These are phyloP conservation scores for Pelargonium citronellum DNA, from an alignment of 441 rosid species.

Conservation along the genomic window DNA sequence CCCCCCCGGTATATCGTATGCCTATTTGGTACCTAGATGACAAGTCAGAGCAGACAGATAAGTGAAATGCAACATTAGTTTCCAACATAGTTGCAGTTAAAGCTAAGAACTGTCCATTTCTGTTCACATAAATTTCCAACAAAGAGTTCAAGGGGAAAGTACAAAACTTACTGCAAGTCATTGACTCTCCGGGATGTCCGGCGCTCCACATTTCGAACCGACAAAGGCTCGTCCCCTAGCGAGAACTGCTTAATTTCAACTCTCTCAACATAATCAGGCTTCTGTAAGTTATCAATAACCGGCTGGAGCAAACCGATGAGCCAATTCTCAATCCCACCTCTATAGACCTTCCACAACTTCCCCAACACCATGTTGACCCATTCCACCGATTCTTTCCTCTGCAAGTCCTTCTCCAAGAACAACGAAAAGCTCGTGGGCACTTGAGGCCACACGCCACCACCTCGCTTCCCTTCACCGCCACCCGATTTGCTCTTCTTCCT, in stretches of 20 bases:
- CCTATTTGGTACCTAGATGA: constrained; percentile 82
- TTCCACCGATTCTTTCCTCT: constrained; percentile 91
- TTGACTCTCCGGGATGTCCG: constrained; percentile 84
- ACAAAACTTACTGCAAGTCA: constrained; percentile 77
- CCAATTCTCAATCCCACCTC: constrained; percentile 89
- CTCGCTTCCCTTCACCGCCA: constrained; percentile 19
- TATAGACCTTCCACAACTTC: constrained; percentile 89
- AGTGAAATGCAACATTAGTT: neutral
- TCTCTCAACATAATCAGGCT: constrained; percentile 88
- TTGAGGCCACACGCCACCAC: constrained; percentile 58
- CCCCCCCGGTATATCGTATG: constrained; percentile 89
- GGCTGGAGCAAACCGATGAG: constrained; percentile 85
- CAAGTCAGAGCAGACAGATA: constrained; percentile 14
- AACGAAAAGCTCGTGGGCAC: constrained; percentile 75
- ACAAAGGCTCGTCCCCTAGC: constrained; percentile 85
- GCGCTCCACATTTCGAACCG: constrained; percentile 90
- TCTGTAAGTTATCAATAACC: constrained; percentile 76
- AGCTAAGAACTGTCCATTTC: too few species aligned
- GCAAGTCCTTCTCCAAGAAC: constrained; percentile 86
- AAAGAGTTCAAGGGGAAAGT: neutral
- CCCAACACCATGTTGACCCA: constrained; percentile 99
- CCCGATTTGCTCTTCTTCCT: constrained; percentile 41
- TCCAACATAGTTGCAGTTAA: neutral
- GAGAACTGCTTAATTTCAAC: constrained; percentile 92
- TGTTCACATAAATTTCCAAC: too few species aligned